Evolutionary conservation across 192 early-diverging fungal species (phyloP).

Genomic region (Linnemannia exigua): DNA sequence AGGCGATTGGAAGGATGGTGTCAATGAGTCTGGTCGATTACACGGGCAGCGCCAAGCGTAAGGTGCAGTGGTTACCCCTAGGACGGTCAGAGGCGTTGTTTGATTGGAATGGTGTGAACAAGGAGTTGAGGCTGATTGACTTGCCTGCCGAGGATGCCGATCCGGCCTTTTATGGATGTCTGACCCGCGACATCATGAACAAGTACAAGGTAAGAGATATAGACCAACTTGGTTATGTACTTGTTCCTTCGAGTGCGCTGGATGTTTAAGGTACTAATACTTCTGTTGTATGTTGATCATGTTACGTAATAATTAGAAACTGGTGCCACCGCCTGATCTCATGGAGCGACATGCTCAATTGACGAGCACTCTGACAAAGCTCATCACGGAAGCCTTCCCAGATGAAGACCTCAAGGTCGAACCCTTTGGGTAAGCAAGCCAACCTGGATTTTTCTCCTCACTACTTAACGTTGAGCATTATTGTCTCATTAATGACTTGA

Average conservation of each 20-base stretch:
- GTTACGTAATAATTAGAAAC: constrained; percentile 17
- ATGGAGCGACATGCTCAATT: constrained; percentile 20
- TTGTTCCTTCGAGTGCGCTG: not conserved
- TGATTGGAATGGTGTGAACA: constrained; percentile 33
- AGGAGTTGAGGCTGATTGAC: constrained; percentile 22
- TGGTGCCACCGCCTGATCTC: constrained; percentile 27
- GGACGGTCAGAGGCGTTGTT: not conserved
- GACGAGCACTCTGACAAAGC: not conserved
- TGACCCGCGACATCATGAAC: constrained; percentile 31
- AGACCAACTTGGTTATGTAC: not conserved
- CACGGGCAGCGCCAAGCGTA: constrained; percentile 15
- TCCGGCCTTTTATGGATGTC: constrained; percentile 29
- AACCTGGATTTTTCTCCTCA: not conserved
- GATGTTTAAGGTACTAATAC: not conserved
- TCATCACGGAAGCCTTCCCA: constrained; percentile 22
- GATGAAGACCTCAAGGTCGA: constrained; percentile 33
- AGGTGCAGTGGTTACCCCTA: constrained; percentile 15
- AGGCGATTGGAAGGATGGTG: constrained; percentile 11
- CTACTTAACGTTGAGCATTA: too few species aligned
- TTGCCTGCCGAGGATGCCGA: constrained; percentile 19
- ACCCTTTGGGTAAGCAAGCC: constrained; percentile 27
- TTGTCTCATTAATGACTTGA: not conserved
- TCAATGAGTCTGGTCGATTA: not conserved
- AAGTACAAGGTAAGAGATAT: constrained; percentile 16
- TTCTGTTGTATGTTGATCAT: not conserved